Conservation (phyloP, 2,329 filamentous ascomycete genomes). For the Diaporthe ilicicola region DNA sequence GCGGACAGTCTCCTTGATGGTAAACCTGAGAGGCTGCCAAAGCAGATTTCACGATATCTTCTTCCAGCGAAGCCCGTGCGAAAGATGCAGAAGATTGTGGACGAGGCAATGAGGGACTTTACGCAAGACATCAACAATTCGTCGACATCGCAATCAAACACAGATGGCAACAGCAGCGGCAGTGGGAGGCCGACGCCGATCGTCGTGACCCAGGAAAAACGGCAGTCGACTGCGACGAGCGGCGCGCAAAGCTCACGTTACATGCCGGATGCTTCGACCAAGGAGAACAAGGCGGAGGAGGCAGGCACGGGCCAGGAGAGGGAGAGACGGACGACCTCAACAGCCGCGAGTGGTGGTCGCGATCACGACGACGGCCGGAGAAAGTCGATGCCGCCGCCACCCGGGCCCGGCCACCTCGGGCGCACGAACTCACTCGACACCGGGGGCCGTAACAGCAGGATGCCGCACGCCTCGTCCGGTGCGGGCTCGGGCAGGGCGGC, state of each 20-base stretch:
- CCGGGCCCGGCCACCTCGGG: conserved; percentile 22
- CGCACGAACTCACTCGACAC: conserved; percentile 23
- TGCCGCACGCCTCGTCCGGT: conserved; percentile 1
- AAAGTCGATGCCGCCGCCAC: conserved; percentile 15
- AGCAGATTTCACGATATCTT: conserved; percentile 77
- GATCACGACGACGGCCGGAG: conserved; percentile 28
- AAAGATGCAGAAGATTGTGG: conserved; percentile 66
- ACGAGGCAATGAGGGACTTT: conserved; percentile 64
- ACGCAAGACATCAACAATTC: conserved; percentile 35
- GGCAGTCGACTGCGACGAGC: conserved; percentile 4
- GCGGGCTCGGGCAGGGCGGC: conserved; percentile 8
- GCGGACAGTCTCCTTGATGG: conserved; percentile 62
- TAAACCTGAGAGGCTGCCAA: conserved; percentile 77
- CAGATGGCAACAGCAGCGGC: neutral
- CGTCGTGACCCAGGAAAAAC: conserved; percentile 16
- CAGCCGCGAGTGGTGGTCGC: conserved; percentile 15
- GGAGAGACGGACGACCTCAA: conserved; percentile 15
- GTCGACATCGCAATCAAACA: neutral
- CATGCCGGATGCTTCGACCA: conserved; percentile 17
- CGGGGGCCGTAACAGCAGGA: conserved; percentile 14
- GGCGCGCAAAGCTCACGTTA: conserved; percentile 23
- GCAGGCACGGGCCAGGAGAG: conserved; percentile 7
- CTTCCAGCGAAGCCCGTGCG: conserved; percentile 70
- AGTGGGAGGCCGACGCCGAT: conserved; percentile 17
- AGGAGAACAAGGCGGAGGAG: conserved; percentile 17